Conservation (phyloP, 306 rosid genomes). For the Adenanthera pavonina region DNA sequence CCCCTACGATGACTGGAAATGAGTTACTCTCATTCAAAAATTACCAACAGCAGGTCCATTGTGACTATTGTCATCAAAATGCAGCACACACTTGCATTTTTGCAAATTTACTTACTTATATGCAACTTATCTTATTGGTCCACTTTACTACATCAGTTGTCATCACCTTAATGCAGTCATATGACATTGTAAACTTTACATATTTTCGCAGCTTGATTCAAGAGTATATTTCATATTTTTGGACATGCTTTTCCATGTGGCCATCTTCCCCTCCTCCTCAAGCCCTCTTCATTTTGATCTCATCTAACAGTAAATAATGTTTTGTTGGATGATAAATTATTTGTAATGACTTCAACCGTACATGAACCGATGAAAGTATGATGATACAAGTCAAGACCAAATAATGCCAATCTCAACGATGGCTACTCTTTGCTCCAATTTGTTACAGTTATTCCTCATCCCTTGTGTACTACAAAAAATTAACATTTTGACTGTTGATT, state of each 20-base stretch:
- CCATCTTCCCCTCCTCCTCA: no score
- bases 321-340: no score
- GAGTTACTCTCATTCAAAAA: slow-evolving; percentile 86
- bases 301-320: no score
- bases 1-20: slow-evolving; percentile 64
- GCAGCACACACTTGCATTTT: slow-evolving; percentile 8
- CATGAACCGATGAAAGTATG: no score
- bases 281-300: no score
- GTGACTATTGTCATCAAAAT: slow-evolving; percentile 51
- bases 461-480: background rate
- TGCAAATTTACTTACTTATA: slow-evolving; percentile 25
- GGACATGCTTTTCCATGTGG: no score
- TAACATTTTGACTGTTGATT: background rate
- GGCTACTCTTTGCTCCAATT: background rate
- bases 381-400: no score
- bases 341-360: no score
- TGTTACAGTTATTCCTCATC: background rate
- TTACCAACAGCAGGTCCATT: slow-evolving; percentile 64
- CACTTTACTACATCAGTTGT: slow-evolving; percentile 13
- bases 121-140: slow-evolving; percentile 33
- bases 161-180: background rate
- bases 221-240: no score
- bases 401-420: background rate
- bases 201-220: no score
- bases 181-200: background rate